Evolutionary conservation across 2,329 filamentous ascomycete genomes (phyloP), one percentile per base, ranked within the genome.

Genomic region (Hypoxylon sp.): DNA sequence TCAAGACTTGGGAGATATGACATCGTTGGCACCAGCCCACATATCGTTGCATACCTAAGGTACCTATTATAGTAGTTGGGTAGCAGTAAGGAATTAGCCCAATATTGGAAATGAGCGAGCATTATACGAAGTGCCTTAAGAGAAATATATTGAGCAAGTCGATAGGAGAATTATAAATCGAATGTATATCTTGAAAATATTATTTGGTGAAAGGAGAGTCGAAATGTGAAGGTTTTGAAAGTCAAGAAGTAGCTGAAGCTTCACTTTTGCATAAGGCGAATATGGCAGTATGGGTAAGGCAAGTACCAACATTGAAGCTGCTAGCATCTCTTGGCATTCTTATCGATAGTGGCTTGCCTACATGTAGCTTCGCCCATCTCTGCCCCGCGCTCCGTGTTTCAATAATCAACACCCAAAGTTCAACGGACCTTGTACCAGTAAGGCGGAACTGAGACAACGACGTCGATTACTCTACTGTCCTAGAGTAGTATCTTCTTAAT

Each of bases 311-410:
- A 24, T 26, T 4, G 13, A 29, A 48, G 6, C 13, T 26, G 10
- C 22, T 26, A 11, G 37, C 39, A 44, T n/a, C 3, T 48, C 26
- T 48, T 57, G 26, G 39, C 35, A 29, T 33, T 60, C 19, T 22
- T 60, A 60, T 60, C 56, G 56, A 60, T 60, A 60, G n/a, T 11
- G 39, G 6, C 9, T n/a, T 58, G 24, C 44, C 10, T 42, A 37
- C 5, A 31, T 1, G 37, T 60, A 46, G 55, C 24, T 46, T 19
- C 13, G 19, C 44, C 37, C 19, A n/a, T n/a, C 48, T 31, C 54
- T 65, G 63, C 50, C 65, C 56, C 56, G 55, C 56, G 61, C 58
- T 62, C 37, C 53, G 13, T 17, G 52, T 63, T 64, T 64, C 60
- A 53, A 59, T 44, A 55, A 26, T 63, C 59, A 54, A 51, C 46